Evolutionary conservation across 495 filamentous ascomycete species (phyloP).

Genomic region (Amniculicola lignicola): DNA sequence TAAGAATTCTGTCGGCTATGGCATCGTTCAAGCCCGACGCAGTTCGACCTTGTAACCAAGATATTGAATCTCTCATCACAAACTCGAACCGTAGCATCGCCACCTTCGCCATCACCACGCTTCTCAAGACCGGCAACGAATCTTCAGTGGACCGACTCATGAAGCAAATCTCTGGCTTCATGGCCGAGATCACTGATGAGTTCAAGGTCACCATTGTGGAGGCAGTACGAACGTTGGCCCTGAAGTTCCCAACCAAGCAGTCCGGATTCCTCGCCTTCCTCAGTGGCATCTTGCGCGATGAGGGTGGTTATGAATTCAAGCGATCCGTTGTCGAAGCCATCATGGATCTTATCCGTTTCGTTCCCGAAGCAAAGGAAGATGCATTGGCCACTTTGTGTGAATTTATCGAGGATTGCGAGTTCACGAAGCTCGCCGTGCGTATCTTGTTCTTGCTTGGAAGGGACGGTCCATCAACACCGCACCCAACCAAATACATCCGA

Average conservation of each 20-base stretch:
- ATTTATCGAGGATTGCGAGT: constrained; percentile 99
- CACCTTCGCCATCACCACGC: constrained; percentile 95
- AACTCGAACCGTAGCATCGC: constrained; percentile 97
- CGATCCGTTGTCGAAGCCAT: constrained; percentile 96
- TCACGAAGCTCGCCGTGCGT: constrained; percentile 94
- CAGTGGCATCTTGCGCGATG: constrained; percentile 89
- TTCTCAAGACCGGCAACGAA: constrained; percentile 97
- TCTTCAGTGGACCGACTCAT: constrained; percentile 94
- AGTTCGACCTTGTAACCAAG: constrained; percentile 89
- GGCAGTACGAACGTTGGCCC: constrained; percentile 89
- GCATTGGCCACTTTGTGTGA: constrained; percentile 95
- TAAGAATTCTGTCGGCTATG: constrained; percentile 94
- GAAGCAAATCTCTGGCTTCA: constrained; percentile 68
- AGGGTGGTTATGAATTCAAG: constrained; percentile 99
- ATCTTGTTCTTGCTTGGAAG: constrained; percentile 89
- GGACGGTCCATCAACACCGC: constrained; percentile 91
- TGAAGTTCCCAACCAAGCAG: constrained; percentile 98
- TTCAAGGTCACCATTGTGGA: constrained; percentile 99
- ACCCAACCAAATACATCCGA: constrained; percentile 96
- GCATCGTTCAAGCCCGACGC: constrained; percentile 92
- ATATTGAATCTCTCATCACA: constrained; percentile 93
- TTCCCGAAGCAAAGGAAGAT: constrained; percentile 96
- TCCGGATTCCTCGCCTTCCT: constrained; percentile 96
- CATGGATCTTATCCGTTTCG: constrained; percentile 99
- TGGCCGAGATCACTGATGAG: constrained; percentile 60